A percentile compares a stretch with the other conserved stretches of the same genome.
Conservation (phyloP, 257 asterid genomes). For the Solanum paucissectum region DNA sequence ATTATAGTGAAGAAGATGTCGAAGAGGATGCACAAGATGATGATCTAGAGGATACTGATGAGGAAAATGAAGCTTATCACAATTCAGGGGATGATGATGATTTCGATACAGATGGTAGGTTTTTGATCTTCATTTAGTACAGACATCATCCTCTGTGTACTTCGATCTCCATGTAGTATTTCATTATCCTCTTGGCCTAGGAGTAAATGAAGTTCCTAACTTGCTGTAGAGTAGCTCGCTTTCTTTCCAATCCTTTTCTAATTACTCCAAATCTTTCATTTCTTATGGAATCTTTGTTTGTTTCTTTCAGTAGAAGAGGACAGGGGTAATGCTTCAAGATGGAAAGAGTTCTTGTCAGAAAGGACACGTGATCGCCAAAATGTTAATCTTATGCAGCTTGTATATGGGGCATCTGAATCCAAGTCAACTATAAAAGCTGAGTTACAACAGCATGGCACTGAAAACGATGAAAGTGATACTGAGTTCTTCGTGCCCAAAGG, state of each 20-base stretch:
- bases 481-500: slow-evolving; percentile 86
- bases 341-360: slow-evolving; percentile 75
- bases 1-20: slow-evolving; percentile 29
- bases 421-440: slow-evolving; percentile 19
- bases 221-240: background rate
- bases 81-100: slow-evolving; percentile 20
- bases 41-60: slow-evolving; percentile 17
- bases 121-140: background rate
- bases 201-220: background rate
- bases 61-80: slow-evolving; percentile 8
- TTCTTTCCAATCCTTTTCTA: background rate
- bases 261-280: background rate
- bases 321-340: slow-evolving; percentile 66
- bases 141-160: background rate
- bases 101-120: slow-evolving; percentile 22
- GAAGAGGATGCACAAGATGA: slow-evolving; percentile 20
- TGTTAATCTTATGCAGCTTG: slow-evolving; percentile 77
- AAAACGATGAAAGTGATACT: slow-evolving; percentile 57
- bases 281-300: background rate
- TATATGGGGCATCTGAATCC: slow-evolving; percentile 57
- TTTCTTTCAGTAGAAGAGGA: slow-evolving; percentile 34
- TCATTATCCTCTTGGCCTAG: background rate
- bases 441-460: slow-evolving; percentile 9
- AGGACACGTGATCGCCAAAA: slow-evolving; percentile 48
- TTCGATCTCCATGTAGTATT: background rate